Conservation (phyloP, 371 early-diverging fungal species). For the Cokeromyces recurvatus region DNA sequence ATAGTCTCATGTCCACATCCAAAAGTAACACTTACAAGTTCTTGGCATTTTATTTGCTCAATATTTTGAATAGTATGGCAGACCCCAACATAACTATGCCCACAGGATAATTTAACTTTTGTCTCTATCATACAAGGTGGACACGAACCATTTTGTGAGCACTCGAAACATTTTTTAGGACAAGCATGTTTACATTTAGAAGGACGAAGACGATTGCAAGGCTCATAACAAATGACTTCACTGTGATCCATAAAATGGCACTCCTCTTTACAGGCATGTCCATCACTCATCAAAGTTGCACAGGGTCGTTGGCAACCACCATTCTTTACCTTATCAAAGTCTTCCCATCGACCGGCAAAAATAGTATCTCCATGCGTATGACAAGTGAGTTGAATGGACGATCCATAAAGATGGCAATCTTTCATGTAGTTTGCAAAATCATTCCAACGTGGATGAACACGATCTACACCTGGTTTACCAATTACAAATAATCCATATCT, state of each 20-base stretch:
- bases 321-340: conserved; percentile 26
- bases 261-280: conserved; percentile 35
- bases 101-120: conserved; percentile 13
- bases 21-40: conserved; percentile 4
- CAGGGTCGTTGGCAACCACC: conserved; percentile 36
- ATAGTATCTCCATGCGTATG: conserved; percentile 5
- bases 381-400: conserved; percentile 7
- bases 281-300: conserved; percentile 25
- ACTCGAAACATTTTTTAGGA: conserved; percentile 27
- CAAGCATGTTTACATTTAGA: conserved; percentile 29
- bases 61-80: conserved; percentile 7
- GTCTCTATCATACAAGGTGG: conserved; percentile 24
- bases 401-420: not conserved
- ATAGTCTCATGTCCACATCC: not conserved
- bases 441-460: conserved; percentile 13
- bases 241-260: conserved; percentile 33
- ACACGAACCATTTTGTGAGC: conserved; percentile 17
- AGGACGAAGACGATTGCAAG: conserved; percentile 26
- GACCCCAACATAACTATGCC: conserved; percentile 10
- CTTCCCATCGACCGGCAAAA: conserved; percentile 13
- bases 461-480: conserved; percentile 18
- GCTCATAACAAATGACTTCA: conserved; percentile 17
- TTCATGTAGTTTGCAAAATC: conserved; percentile 26
- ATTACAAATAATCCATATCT: conserved; percentile 35
- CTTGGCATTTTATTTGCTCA: not conserved